Evolutionary conservation across 192 early-diverging fungal genomes (phyloP).

Genomic region (Martensiomyces pterosporus): DNA sequence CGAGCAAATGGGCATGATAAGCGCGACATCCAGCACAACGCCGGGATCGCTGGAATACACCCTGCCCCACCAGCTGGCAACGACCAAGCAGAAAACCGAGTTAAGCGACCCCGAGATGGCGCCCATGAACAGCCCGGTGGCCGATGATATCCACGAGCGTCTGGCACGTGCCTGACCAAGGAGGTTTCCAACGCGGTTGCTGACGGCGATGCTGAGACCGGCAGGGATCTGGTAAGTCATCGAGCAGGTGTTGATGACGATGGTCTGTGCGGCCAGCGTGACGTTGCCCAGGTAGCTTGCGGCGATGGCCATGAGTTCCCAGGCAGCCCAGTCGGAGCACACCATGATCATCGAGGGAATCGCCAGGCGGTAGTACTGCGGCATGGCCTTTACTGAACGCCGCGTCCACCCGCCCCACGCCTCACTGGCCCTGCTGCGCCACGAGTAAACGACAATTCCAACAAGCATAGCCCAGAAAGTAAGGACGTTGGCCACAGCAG

Average conservation of each 20-base stretch:
- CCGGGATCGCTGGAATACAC: conserved; percentile 63
- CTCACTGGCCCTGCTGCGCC: conserved; percentile 51
- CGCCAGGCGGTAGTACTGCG: conserved; percentile 59
- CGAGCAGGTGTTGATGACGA: conserved; percentile 46
- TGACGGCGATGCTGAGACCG: conserved; percentile 42
- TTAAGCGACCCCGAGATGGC: conserved; percentile 20
- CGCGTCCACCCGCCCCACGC: conserved; percentile 71
- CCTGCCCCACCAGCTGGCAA: conserved; percentile 23
- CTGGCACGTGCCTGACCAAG: conserved; percentile 9
- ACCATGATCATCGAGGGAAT: conserved; percentile 74
- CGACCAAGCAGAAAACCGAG: conserved; percentile 43
- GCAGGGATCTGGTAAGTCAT: conserved; percentile 39
- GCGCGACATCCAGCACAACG: conserved; percentile 64
- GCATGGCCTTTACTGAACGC: conserved; percentile 33
- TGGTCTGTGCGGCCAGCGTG: conserved; percentile 44
- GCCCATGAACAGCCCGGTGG: not conserved
- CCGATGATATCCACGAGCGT: conserved; percentile 4
- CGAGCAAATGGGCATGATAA: conserved; percentile 68
- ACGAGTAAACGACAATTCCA: conserved; percentile 59
- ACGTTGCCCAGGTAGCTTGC: conserved; percentile 46
- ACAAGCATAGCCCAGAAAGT: conserved; percentile 73
- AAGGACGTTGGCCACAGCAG: conserved; percentile 73
- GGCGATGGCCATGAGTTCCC: conserved; percentile 24
- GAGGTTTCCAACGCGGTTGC: conserved; percentile 48
- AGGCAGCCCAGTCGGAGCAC: conserved; percentile 62